A percentile compares a stretch with the other conserved stretches of the same genome.
phyloP scores from a whole-genome alignment of 257 asterid genomes.

The Salvia miltiorrhiza region DNA sequence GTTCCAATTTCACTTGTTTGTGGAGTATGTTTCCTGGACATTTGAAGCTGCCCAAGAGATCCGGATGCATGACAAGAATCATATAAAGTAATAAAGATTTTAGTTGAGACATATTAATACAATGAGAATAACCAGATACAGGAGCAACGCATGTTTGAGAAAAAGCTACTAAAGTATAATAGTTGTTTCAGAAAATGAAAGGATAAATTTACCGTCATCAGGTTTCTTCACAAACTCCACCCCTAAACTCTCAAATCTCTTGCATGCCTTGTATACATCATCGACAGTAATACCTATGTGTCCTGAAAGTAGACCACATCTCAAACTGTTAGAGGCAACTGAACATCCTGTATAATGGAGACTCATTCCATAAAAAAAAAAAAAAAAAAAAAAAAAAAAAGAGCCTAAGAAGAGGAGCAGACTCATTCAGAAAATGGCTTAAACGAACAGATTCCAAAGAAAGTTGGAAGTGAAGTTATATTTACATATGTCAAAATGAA shows the following conservation, averaged over 20 bases:
- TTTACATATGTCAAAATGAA: background rate
- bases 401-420: background rate
- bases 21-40: background rate
- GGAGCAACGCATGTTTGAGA: background rate
- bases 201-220: slow-evolving; percentile 52
- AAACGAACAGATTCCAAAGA: background rate
- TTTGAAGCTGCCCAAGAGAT: background rate
- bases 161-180: background rate
- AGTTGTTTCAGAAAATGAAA: background rate
- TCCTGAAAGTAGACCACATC: slow-evolving; percentile 42
- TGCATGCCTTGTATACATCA: slow-evolving; percentile 68
- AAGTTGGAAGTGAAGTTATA: background rate
- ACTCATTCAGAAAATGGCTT: background rate
- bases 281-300: slow-evolving; percentile 87
- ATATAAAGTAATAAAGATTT: background rate
- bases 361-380: background rate
- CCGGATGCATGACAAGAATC: background rate
- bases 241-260: slow-evolving; percentile 79
- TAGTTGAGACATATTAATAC: background rate
- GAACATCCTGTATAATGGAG: background rate
- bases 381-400: no score
- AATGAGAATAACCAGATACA: background rate
- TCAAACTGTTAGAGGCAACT: slow-evolving; percentile 1
- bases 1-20: background rate
- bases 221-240: slow-evolving; percentile 83